These are phyloP conservation scores for Claviceps sp. DNA, from an alignment of 2,329 filamentous ascomycete species.

Conservation along the genomic window DNA sequence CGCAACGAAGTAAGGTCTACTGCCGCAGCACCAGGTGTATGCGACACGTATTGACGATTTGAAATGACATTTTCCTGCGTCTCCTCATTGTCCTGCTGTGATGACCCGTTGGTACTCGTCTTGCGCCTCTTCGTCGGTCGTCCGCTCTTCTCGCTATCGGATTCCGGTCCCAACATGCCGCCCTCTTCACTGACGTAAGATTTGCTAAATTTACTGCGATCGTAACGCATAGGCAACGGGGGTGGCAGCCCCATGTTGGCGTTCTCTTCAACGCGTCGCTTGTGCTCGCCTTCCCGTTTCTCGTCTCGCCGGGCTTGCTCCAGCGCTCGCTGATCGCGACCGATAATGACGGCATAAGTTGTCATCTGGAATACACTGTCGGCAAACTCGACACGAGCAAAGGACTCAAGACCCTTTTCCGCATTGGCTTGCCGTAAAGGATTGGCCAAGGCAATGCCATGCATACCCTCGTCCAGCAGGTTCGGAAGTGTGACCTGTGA, in stretches of 20 bases:
- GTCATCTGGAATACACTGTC: slow-evolving; percentile 72
- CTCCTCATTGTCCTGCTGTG: slow-evolving; percentile 29
- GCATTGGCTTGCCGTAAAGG: slow-evolving; percentile 21
- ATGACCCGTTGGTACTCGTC: slow-evolving; percentile 29
- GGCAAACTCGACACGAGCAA: slow-evolving; percentile 52
- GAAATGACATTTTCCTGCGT: slow-evolving; percentile 35
- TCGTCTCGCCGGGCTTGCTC: slow-evolving; percentile 40
- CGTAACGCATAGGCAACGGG: slow-evolving; percentile 34
- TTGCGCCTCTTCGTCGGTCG: slow-evolving; percentile 35
- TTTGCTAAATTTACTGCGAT: slow-evolving; percentile 44
- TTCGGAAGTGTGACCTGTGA: slow-evolving; percentile 32
- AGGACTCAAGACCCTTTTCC: slow-evolving; percentile 37
- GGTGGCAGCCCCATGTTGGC: slow-evolving; percentile 35
- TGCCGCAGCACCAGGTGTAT: slow-evolving; percentile 44
- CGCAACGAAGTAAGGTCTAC: slow-evolving; percentile 47
- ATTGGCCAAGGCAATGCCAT: slow-evolving; percentile 16
- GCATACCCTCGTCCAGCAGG: slow-evolving; percentile 17
- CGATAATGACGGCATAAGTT: slow-evolving; percentile 58
- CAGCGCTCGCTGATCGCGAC: slow-evolving; percentile 52
- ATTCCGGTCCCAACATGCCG: slow-evolving; percentile 52
- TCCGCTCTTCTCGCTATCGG: slow-evolving; percentile 38
- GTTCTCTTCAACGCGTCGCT: slow-evolving; percentile 32
- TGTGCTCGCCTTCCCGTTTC: slow-evolving; percentile 31
- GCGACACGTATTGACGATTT: slow-evolving; percentile 46
- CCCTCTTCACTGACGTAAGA: slow-evolving; percentile 58